Evolutionary conservation across 1,139 yeast genomes (phyloP).

Genomic region (Protomyces arabidopsidicola): DNA sequence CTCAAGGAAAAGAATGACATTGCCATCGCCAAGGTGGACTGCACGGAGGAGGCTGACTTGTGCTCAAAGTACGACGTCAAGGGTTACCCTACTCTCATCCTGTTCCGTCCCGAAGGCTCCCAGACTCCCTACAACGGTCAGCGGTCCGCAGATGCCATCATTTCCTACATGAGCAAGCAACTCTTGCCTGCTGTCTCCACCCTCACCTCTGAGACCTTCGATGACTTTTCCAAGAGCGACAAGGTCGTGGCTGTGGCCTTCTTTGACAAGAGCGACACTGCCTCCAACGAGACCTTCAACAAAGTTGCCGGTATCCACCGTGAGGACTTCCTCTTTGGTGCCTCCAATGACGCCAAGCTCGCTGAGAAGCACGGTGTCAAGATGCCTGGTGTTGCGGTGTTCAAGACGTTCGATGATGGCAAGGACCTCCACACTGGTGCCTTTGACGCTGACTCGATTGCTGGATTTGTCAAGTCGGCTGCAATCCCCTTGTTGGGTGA

Average conservation of each 20-base stretch:
- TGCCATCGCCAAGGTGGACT: slow-evolving; percentile 85
- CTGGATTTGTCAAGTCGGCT: slow-evolving; percentile 60
- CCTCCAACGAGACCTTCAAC: slow-evolving; percentile 49
- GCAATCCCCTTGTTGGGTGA: slow-evolving; percentile 87
- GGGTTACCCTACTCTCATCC: slow-evolving; percentile 91
- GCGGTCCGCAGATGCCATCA: slow-evolving; percentile 74
- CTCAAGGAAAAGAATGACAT: slow-evolving; percentile 58
- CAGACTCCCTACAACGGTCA: slow-evolving; percentile 66
- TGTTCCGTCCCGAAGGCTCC: slow-evolving; percentile 60
- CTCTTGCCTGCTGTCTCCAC: slow-evolving; percentile 74
- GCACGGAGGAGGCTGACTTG: slow-evolving; percentile 78
- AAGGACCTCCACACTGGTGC: slow-evolving; percentile 45
- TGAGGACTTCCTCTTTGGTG: slow-evolving; percentile 59
- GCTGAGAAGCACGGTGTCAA: slow-evolving; percentile 47
- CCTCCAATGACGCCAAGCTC: slow-evolving; percentile 50
- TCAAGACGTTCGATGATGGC: slow-evolving; percentile 46
- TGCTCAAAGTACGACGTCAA: slow-evolving; percentile 69
- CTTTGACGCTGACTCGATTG: slow-evolving; percentile 43
- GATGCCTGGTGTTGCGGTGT: slow-evolving; percentile 50
- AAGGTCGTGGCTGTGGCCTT: slow-evolving; percentile 54
- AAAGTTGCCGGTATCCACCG: slow-evolving; percentile 55
- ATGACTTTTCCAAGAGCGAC: slow-evolving; percentile 46
- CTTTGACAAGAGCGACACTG: slow-evolving; percentile 41
- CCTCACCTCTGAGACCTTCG: slow-evolving; percentile 49
- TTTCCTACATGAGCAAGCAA: slow-evolving; percentile 74